Percentiles rank a stretch among this genome's conserved stretches.
phyloP scores from a whole-genome alignment of 1,139 yeast species.

The Geotrichum siamense region DNA sequence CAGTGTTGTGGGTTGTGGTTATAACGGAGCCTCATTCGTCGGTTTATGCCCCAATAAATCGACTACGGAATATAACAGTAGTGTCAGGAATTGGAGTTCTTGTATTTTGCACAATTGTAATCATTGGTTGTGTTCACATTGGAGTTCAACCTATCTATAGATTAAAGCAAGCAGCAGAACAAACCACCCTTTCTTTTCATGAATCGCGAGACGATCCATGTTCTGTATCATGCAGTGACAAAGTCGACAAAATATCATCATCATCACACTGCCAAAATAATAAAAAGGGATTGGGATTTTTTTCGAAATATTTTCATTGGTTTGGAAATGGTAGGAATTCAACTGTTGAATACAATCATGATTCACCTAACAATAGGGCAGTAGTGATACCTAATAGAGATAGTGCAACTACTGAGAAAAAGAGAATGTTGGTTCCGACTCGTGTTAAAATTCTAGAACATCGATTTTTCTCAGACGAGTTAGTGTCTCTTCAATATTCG shows the following conservation, averaged over 20 bases:
- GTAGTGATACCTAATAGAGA: neutral
- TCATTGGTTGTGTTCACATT: conserved; percentile 77
- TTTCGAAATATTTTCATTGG: neutral
- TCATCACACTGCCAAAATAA: no score
- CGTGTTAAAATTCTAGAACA: conserved; percentile 13
- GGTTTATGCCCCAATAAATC: conserved; percentile 58
- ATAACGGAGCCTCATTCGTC: conserved; percentile 56
- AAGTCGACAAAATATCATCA: neutral
- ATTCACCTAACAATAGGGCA: neutral
- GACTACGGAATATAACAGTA: conserved; percentile 58
- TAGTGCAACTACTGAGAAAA: conserved; percentile 29
- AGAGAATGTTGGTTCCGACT: conserved; percentile 16
- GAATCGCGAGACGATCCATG: conserved; percentile 8
- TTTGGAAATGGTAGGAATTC: neutral
- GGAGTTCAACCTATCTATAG: conserved; percentile 80
- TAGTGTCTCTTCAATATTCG: conserved; percentile 79
- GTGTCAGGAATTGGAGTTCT: conserved; percentile 81
- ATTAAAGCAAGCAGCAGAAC: conserved; percentile 78
- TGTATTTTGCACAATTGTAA: conserved; percentile 60
- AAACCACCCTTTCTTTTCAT: conserved; percentile 31
- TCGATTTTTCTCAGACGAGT: conserved; percentile 69
- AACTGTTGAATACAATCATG: neutral
- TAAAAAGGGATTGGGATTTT: neutral
- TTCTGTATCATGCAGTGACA: neutral
- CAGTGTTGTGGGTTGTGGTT: conserved; percentile 65